phyloP scores from a whole-genome alignment of 2,329 filamentous ascomycete genomes.

The Exophiala sp. region DNA sequence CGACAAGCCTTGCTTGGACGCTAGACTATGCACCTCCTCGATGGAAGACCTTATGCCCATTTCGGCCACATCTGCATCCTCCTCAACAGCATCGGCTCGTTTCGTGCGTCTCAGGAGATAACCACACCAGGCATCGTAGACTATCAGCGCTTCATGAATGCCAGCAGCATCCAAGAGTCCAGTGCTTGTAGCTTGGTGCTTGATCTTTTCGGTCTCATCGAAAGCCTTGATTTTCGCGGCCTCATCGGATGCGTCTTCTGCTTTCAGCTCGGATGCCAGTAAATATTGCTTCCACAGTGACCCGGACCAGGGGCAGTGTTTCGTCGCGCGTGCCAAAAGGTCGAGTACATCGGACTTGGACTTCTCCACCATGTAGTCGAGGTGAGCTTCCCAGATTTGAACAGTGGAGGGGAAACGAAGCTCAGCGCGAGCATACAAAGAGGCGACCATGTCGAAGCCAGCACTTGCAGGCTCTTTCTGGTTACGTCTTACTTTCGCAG shows the following conservation, averaged over 20 bases:
- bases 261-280: slow-evolving; percentile 74
- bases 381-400: slow-evolving; percentile 76
- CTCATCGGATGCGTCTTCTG: slow-evolving; percentile 65
- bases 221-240: slow-evolving; percentile 84
- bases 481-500: slow-evolving; percentile 39
- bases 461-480: slow-evolving; percentile 34
- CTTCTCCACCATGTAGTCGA: slow-evolving; percentile 65
- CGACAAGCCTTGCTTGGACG: slow-evolving; percentile 66
- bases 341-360: slow-evolving; percentile 57
- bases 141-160: slow-evolving; percentile 82
- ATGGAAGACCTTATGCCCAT: slow-evolving; percentile 82
- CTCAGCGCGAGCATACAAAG: slow-evolving; percentile 75
- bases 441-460: slow-evolving; percentile 54
- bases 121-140: slow-evolving; percentile 92
- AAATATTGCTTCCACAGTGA: slow-evolving; percentile 87
- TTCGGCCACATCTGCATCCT: slow-evolving; percentile 84
- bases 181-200: slow-evolving; percentile 85
- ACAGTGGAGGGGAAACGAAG: slow-evolving; percentile 70
- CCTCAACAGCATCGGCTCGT: slow-evolving; percentile 67
- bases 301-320: slow-evolving; percentile 91
- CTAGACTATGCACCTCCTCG: slow-evolving; percentile 75
- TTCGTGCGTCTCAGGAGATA: slow-evolving; percentile 86
- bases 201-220: slow-evolving; percentile 79
- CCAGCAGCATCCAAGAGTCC: slow-evolving; percentile 80
- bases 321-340: slow-evolving; percentile 74